Conservation (phyloP, 1,139 yeast genomes). For the Scheffersomyces parashehatae region DNA sequence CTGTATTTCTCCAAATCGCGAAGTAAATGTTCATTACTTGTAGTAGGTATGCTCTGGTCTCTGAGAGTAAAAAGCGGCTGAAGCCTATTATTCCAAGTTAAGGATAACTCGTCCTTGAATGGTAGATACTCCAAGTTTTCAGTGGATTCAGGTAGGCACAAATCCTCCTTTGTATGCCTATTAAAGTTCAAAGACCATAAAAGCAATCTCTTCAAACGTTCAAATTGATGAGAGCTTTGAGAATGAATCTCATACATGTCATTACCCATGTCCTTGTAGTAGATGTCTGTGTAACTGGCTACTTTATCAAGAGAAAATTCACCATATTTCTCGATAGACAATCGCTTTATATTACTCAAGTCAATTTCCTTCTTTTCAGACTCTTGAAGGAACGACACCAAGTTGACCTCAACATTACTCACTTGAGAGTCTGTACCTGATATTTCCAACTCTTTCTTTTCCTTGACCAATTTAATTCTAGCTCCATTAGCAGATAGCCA, state of each 20-base stretch:
- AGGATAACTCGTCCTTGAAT: constrained; percentile 31
- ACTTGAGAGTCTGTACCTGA: constrained; percentile 37
- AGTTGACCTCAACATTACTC: constrained; percentile 33
- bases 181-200: constrained; percentile 41
- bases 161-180: constrained; percentile 23
- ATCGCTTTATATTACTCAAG: constrained; percentile 22
- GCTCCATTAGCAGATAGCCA: constrained; percentile 60
- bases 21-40: constrained; percentile 9
- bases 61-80: constrained; percentile 21
- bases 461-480: constrained; percentile 39
- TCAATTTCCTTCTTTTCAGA: constrained; percentile 35
- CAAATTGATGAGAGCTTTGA: constrained; percentile 26
- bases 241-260: constrained; percentile 33
- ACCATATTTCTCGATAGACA: constrained; percentile 26
- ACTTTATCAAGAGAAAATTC: constrained; percentile 27
- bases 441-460: constrained; percentile 19
- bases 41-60: not conserved
- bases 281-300: constrained; percentile 36
- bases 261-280: constrained; percentile 24
- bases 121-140: constrained; percentile 21
- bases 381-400: constrained; percentile 35
- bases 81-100: constrained; percentile 36
- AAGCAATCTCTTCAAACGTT: constrained; percentile 38
- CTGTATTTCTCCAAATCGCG: constrained; percentile 20
- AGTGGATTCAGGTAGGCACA: constrained; percentile 18